Evolutionary conservation across 192 early-diverging fungal species (phyloP).

Genomic region (Coemansia sp.): DNA sequence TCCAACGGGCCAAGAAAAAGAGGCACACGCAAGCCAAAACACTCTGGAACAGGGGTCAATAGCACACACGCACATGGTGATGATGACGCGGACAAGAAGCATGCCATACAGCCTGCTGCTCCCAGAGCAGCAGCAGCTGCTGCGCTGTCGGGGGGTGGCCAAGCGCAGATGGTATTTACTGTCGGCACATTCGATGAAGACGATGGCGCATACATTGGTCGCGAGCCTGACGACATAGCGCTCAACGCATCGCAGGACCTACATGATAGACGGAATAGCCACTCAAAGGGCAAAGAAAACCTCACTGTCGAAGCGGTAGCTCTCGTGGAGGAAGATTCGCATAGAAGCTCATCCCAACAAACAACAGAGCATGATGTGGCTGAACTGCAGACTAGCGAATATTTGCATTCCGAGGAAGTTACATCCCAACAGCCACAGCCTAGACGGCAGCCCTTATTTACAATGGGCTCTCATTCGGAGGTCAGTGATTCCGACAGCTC

Average conservation of each 20-base stretch:
- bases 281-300: neutral
- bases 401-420: neutral
- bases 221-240: neutral
- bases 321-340: neutral
- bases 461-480: constrained; percentile 51
- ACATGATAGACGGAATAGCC: neutral
- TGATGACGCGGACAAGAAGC: constrained; percentile 1
- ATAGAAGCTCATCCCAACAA: neutral
- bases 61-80: neutral
- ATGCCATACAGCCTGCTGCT: neutral
- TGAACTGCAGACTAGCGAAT: neutral
- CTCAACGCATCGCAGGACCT: neutral
- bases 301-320: neutral
- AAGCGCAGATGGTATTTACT: constrained; percentile 46
- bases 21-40: constrained; percentile 14
- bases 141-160: constrained; percentile 21
- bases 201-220: constrained; percentile 12
- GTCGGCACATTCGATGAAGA: constrained; percentile 52
- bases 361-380: neutral
- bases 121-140: neutral
- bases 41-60: neutral
- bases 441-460: constrained; percentile 41
- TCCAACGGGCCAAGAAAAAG: constrained; percentile 20
- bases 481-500: constrained; percentile 39
- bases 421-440: constrained; percentile 6